Base-by-base conservation (phyloP, 495 filamentous ascomycete genomes). In the Penicillium chermesinum region DNA sequence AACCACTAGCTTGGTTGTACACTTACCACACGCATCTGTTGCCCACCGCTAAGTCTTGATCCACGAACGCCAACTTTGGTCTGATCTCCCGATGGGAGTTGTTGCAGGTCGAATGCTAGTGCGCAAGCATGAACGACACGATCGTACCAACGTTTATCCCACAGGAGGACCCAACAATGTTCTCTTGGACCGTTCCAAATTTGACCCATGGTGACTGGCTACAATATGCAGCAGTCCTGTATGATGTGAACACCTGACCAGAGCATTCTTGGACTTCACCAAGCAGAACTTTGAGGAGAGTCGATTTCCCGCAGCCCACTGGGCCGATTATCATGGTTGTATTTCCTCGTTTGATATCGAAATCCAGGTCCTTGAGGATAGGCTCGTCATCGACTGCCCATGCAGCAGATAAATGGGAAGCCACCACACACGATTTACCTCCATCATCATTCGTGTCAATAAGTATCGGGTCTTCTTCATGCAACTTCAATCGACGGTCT, bases 121-220 rank as follows among this genome's bases (percentile, higher is more conserved):
- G 76, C 80, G 53, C 81, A 84, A 16, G 79, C 79, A 34, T 76
- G 56, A 8, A 86, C 54, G 12, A 79, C 74, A 33, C 69, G 66
- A 20, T 71, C 65, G 50, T 81, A 83, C 21, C 76, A 72, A 4
- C 21, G 21, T 44, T 72, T 65, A 47, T 90, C 84, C 48, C 83
- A 84, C 2, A 66, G 73, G 78, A 75, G 32, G 78, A 80, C 57
- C 89, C 89, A 4, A 87, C 58, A 34, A 89, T 86, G 48, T 87
- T 88, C 17, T 89, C 79, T n/a, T 79, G 79, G 36, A 91, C 82
- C 34, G 79, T 88, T 75, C 87, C 88, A 55, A 82, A 88, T 53
- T 87, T 84, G 5, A 91, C 75, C 87, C 87, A 91, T 13, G 87
- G 83, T 1, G 79, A 80, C 54, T 91, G 86, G 6, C 78, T 79